Conservation (phyloP, 2,329 filamentous ascomycete species). For the Myotisia sp. region DNA sequence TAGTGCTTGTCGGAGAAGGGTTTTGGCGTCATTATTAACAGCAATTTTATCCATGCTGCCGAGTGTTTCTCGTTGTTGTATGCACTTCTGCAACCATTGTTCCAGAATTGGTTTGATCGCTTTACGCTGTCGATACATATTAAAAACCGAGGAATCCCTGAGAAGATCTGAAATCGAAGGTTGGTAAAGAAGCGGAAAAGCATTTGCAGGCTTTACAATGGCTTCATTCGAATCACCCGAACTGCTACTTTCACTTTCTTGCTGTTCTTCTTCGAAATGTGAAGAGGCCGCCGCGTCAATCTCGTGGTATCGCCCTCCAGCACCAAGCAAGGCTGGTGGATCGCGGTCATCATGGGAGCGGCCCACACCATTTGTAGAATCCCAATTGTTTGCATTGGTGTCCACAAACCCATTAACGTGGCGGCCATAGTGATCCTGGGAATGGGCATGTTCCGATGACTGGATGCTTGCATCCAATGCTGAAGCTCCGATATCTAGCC, state of each 20-base stretch:
- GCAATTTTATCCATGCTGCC: conserved; percentile 32
- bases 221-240: conserved; percentile 4
- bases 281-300: too few relatives aligned
- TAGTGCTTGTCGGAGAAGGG: conserved; percentile 40
- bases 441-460: background rate
- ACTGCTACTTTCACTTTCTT: background rate
- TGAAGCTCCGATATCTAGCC: conserved; percentile 20
- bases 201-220: conserved; percentile 9
- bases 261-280: background rate
- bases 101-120: conserved; percentile 28
- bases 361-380: too few relatives aligned
- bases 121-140: conserved; percentile 28
- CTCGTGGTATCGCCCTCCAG: background rate
- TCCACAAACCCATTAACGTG: background rate
- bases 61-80: conserved; percentile 22
- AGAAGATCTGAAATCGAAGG: conserved; percentile 39
- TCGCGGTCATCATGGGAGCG: too few relatives aligned
- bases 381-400: background rate
- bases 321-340: too few relatives aligned
- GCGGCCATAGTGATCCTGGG: background rate
- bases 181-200: conserved; percentile 31
- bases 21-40: conserved; percentile 35
- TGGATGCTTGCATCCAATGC: conserved; percentile 2
- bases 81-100: conserved; percentile 35
- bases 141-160: conserved; percentile 37